These are phyloP conservation scores for Spathaspora passalidarum DNA, from an alignment of 805 yeast species.

Conservation along the genomic window DNA sequence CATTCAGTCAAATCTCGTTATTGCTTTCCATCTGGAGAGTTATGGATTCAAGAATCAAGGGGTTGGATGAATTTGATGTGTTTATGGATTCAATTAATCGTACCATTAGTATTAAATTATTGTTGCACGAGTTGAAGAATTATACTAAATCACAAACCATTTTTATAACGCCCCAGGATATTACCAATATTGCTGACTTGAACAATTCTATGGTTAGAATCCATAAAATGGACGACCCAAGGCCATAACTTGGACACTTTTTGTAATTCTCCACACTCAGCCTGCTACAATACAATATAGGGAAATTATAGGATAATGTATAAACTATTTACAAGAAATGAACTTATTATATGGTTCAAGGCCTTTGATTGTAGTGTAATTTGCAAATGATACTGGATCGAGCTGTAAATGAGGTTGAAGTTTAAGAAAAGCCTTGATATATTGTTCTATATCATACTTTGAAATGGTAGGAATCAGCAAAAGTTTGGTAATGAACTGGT, in stretches of 20 bases:
- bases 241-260: slow-evolving; percentile 11
- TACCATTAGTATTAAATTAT: slow-evolving; percentile 68
- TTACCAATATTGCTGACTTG: slow-evolving; percentile 63
- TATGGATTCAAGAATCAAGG: slow-evolving; percentile 84
- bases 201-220: slow-evolving; percentile 55
- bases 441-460: neutral
- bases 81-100: slow-evolving; percentile 95
- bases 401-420: neutral
- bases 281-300: neutral
- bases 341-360: neutral
- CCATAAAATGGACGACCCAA: slow-evolving; percentile 52
- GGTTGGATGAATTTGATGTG: slow-evolving; percentile 95
- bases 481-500: neutral
- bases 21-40: slow-evolving; percentile 88
- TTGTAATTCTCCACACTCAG: neutral
- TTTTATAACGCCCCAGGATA: slow-evolving; percentile 92
- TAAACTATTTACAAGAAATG: neutral
- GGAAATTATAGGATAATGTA: neutral
- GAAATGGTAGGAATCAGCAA: neutral
- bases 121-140: slow-evolving; percentile 63
- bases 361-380: neutral
- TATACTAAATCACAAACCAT: slow-evolving; percentile 78
- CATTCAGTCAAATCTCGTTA: slow-evolving; percentile 87
- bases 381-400: neutral
- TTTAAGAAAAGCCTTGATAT: neutral